These are phyloP conservation scores for Pythium volutum DNA, from an alignment of 352 stramenopile genomes.

Conservation along the genomic window DNA sequence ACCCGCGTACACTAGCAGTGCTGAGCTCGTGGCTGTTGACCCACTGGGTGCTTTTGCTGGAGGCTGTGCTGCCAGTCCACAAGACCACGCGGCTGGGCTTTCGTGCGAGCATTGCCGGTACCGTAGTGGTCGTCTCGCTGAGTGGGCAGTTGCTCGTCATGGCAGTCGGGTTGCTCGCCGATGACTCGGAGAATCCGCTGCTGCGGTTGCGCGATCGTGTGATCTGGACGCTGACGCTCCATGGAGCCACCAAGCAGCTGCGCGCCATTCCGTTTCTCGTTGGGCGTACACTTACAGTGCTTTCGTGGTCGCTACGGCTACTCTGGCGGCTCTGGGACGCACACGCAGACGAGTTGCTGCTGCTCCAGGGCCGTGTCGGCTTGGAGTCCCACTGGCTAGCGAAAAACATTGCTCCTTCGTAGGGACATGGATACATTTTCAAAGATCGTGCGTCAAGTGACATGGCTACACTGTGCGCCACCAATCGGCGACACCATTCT, in stretches of 20 bases:
- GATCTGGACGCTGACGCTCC: slow-evolving; percentile 10
- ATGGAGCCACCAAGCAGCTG: not conserved
- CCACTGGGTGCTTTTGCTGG: slow-evolving; percentile 20
- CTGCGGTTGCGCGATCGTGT: slow-evolving; percentile 3
- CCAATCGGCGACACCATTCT: too few relatives aligned
- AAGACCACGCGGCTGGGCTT: not conserved
- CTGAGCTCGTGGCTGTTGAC: slow-evolving; percentile 19
- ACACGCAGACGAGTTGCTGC: slow-evolving; percentile 2
- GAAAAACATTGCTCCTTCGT: too few relatives aligned
- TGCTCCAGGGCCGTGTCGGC: slow-evolving; percentile 13
- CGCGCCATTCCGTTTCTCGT: slow-evolving; percentile 13
- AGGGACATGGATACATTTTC: too few relatives aligned
- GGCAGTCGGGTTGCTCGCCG: slow-evolving; percentile 1
- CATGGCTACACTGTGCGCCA: too few relatives aligned
- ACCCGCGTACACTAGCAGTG: not conserved
- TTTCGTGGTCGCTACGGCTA: slow-evolving; percentile 20
- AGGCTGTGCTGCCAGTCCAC: slow-evolving; percentile 13
- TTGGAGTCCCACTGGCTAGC: too few relatives aligned
- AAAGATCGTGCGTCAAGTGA: too few relatives aligned
- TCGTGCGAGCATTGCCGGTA: not conserved
- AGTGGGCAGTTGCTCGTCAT: slow-evolving; percentile 8
- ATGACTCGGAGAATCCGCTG: not conserved
- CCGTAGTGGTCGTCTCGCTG: slow-evolving; percentile 13
- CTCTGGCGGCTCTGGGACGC: slow-evolving; percentile 16
- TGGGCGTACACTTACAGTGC: slow-evolving; percentile 11